Conservation (phyloP, 345 rosid genomes). For the Conringia planisiliqua region DNA sequence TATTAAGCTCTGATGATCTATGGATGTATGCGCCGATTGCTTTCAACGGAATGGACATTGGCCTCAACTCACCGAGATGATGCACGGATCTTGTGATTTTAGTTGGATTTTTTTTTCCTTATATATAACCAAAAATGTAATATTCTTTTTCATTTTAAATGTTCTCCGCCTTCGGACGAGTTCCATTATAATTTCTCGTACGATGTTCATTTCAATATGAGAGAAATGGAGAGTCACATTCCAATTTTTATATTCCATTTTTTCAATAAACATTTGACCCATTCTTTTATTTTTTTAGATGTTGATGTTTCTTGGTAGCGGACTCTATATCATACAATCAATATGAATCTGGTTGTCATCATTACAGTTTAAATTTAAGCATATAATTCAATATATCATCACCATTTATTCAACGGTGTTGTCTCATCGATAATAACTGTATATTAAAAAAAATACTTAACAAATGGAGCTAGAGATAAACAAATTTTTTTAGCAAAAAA, state of each 20-base stretch:
- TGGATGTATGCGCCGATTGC: slow-evolving; percentile 97
- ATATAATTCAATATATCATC: not conserved
- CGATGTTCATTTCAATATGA: slow-evolving; percentile 21
- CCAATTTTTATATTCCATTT: not conserved
- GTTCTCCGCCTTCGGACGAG: slow-evolving; percentile 32
- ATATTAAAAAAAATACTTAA: not conserved
- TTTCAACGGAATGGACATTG: slow-evolving; percentile 78
- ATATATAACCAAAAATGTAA: slow-evolving; percentile 25
- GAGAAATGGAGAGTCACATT: slow-evolving; percentile 24
- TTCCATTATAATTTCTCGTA: slow-evolving; percentile 29
- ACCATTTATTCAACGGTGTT: not conserved
- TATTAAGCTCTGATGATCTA: slow-evolving; percentile 80
- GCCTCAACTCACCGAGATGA: slow-evolving; percentile 38
- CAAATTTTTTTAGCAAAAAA: too few species aligned
- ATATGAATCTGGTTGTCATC: not conserved
- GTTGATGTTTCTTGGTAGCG: not conserved
- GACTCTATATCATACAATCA: not conserved
- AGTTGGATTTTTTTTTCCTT: not conserved
- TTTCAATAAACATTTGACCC: not conserved
- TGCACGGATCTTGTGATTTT: not conserved
- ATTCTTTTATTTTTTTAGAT: not conserved
- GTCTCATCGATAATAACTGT: not conserved
- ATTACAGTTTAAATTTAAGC: not conserved
- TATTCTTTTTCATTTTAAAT: not conserved
- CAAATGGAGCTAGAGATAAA: not conserved